Evolutionary conservation across 306 rosid genomes (phyloP).

Genomic region (Potentilla sterilis): DNA sequence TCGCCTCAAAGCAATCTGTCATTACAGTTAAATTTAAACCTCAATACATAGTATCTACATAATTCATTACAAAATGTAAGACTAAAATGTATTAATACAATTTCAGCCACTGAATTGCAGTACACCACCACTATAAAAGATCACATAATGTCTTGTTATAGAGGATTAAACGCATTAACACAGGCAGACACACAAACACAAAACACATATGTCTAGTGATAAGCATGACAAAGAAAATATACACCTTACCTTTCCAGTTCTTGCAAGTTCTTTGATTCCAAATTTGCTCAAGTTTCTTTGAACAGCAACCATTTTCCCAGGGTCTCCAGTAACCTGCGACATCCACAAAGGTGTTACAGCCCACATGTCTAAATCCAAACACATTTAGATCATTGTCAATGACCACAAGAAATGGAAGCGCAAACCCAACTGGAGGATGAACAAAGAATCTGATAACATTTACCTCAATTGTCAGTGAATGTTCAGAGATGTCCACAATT

Average conservation of each 20-base stretch:
- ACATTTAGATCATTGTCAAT: conserved; percentile 6
- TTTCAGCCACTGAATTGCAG: background rate
- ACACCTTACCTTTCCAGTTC: conserved; percentile 54
- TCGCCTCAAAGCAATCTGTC: conserved; percentile 56
- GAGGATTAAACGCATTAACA: background rate
- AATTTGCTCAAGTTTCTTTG: conserved; percentile 51
- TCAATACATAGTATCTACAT: background rate
- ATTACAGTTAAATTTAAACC: conserved; percentile 6
- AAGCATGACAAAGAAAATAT: background rate
- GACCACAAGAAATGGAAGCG: background rate
- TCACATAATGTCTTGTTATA: background rate
- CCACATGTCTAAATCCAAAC: conserved; percentile 7
- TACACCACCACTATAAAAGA: conserved; percentile 1
- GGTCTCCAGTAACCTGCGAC: conserved; percentile 61
- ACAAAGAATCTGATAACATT: conserved; percentile 15
- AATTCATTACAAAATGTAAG: background rate
- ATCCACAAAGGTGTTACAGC: conserved; percentile 6
- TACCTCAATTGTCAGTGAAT: conserved; percentile 54
- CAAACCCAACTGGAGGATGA: background rate
- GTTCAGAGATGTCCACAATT: conserved; percentile 52
- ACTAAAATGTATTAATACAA: background rate
- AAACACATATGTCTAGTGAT: background rate
- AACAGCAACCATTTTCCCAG: conserved; percentile 56
- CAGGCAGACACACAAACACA: background rate
- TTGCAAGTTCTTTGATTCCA: conserved; percentile 54